phyloP scores from a whole-genome alignment of 192 early-diverging fungal genomes.

The Cladochytrium replicatum region DNA sequence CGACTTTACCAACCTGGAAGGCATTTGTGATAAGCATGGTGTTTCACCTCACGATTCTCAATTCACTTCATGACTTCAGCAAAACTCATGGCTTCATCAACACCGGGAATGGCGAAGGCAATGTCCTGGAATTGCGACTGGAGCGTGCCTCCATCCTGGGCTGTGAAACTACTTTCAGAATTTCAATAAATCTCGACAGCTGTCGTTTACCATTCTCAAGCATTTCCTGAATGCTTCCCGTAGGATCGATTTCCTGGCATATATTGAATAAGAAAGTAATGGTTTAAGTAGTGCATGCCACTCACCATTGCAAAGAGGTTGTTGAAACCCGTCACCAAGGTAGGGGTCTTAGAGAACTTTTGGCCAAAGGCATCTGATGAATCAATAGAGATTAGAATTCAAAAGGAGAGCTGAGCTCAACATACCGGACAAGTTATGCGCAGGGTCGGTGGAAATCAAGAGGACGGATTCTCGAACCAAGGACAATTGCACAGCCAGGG shows the following conservation, averaged over 20 bases:
- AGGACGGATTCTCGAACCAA: constrained; percentile 86
- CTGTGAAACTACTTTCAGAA: constrained; percentile 16
- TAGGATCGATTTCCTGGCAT: constrained; percentile 99
- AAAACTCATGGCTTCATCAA: constrained; percentile 99
- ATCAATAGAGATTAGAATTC: neutral
- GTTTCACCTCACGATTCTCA: too few relatives aligned
- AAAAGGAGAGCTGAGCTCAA: too few relatives aligned
- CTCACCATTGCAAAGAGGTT: constrained; percentile 94
- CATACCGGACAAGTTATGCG: constrained; percentile 88
- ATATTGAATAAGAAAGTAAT: too few relatives aligned
- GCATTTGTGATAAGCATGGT: too few relatives aligned
- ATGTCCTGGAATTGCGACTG: constrained; percentile 74
- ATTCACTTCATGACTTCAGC: constrained; percentile 98
- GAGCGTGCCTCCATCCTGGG: constrained; percentile 31
- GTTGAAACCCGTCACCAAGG: constrained; percentile 84
- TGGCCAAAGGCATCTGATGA: constrained; percentile 97
- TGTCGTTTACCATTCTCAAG: constrained; percentile 67
- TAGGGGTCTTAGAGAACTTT: constrained; percentile 96
- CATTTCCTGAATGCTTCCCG: constrained; percentile 97
- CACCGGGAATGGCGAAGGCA: constrained; percentile 97
- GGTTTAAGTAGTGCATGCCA: neutral
- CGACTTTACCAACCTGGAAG: constrained; percentile 92
- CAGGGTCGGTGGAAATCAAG: constrained; percentile 97
- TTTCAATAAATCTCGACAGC: constrained; percentile 11
- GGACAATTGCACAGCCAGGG: constrained; percentile 86